phyloP scores from a whole-genome alignment of 2,329 filamentous ascomycete species.

The Dactylonectria estremocensis region DNA sequence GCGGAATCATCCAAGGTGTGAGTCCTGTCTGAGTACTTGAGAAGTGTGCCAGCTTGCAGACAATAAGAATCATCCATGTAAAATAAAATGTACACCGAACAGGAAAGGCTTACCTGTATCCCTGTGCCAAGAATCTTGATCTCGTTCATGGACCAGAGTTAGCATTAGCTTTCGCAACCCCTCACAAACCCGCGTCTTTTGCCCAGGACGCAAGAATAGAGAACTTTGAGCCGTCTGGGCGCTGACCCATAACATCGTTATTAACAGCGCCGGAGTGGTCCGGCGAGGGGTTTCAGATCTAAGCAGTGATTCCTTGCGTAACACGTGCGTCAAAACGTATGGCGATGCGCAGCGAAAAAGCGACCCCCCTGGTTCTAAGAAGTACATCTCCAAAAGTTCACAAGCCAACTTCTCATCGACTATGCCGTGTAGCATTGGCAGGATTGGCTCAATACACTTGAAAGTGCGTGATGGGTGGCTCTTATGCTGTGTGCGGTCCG shows the following conservation, averaged over 20 bases:
- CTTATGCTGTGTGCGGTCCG: not conserved
- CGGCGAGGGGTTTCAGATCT: conserved; percentile 58
- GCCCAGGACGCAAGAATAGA: conserved; percentile 57
- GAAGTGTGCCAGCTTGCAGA: not conserved
- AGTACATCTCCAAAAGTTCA: conserved; percentile 64
- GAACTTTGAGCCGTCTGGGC: conserved; percentile 63
- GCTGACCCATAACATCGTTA: conserved; percentile 64
- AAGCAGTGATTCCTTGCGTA: conserved; percentile 61
- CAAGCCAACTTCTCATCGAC: conserved; percentile 53
- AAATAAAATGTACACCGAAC: not conserved
- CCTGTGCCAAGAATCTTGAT: conserved; percentile 48
- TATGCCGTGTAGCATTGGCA: not conserved
- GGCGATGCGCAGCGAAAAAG: conserved; percentile 62
- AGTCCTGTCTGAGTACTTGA: conserved; percentile 36
- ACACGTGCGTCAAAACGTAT: conserved; percentile 63
- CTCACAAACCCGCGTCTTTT: conserved; percentile 58
- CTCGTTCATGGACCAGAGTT: conserved; percentile 52
- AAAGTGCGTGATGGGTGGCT: not conserved
- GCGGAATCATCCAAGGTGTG: conserved; percentile 40
- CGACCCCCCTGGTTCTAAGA: conserved; percentile 61
- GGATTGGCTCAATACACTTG: not conserved
- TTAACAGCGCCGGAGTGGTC: conserved; percentile 61
- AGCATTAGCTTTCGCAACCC: conserved; percentile 56
- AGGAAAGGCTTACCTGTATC: not conserved
- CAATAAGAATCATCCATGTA: not conserved